Base-by-base conservation (phyloP, 2,329 filamentous ascomycete species). In the Cryphonectria naterciae region DNA sequence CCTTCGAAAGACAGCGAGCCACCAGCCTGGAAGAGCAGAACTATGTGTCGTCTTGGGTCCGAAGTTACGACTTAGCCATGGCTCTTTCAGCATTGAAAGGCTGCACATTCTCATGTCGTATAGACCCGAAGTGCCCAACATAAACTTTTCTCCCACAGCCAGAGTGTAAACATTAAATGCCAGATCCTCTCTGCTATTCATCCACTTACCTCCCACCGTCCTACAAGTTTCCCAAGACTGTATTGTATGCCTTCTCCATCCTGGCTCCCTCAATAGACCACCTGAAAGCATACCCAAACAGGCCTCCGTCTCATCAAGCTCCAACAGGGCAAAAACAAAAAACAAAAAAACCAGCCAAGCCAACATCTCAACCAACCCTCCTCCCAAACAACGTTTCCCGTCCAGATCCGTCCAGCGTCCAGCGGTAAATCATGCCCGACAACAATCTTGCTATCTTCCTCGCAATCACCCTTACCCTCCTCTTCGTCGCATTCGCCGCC, bases 391-490 rank as follows among this genome's bases (percentile, higher is more conserved):
- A 58, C 25, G 54, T 15, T 28, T 56, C 25, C 22, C 25, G 7
- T 49, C 11, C 10, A 28, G 22, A 52, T 19, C 28, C 25, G 41
- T 28, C 15, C 46, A 39, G 32, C 19, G 58, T 0, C 32, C 13
- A n/a, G 15, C n/a, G 15, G 22, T 8, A 5, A 8, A 46, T 39
- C 37, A 72, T 72, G 71, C 61, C 68, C 2, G 71, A 72, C 71
- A 62, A 68, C 46, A 78, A 78, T 73, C 74, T 75, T 4, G 74
- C 72, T 15, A 76, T 81, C 68, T 77, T 76, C 28, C 52, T 81
- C 10, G 71, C 77, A 1, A 71, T 82, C 32, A 54, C 79, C 56
- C 68, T 78, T 68, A 49, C 80, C 25, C 62, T 78, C 61, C 19
- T 73, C 2, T 58, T 74, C 58, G 65, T 76, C 69, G 72, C 62